Conservation (phyloP, 192 early-diverging fungal genomes). For the Irineochytrium annulatum region DNA sequence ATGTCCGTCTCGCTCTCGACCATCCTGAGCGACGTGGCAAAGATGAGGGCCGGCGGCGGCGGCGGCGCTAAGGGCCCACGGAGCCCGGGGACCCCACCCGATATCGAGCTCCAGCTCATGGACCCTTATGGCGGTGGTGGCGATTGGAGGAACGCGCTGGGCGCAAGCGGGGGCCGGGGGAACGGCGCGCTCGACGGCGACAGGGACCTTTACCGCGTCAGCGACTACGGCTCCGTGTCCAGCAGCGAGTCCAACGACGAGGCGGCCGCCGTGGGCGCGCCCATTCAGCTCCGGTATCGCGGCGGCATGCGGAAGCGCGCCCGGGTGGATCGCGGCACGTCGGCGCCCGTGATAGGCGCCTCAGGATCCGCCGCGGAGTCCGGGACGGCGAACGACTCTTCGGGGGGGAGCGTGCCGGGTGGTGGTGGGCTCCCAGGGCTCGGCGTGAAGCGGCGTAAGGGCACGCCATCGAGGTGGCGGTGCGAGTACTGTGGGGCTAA, state of each 20-base stretch:
- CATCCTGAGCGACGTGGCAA: not conserved
- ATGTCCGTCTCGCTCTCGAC: not conserved
- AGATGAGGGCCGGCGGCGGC: not conserved
- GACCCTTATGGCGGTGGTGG: conserved; percentile 16
- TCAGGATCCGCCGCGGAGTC: not conserved
- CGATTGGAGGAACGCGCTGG: no score
- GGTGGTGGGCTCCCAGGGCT: not conserved
- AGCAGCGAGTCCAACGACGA: not conserved
- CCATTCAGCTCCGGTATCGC: not conserved
- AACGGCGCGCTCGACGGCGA: not conserved
- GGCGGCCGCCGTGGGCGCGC: not conserved
- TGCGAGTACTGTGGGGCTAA: not conserved
- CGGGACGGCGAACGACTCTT: not conserved
- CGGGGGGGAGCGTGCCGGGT: not conserved
- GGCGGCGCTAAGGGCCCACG: not conserved
- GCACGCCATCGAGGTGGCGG: not conserved
- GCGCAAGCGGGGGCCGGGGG: no score
- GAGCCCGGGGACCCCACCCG: not conserved
- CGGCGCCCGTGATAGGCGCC: not conserved
- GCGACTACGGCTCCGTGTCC: not conserved
- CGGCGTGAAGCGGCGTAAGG: not conserved
- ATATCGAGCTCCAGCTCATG: conserved; percentile 16
- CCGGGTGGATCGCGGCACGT: not conserved
- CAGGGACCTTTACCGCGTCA: not conserved
- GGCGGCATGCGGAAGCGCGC: not conserved